Evolutionary conservation across 2,329 filamentous ascomycete species (phyloP), one percentile per base, ranked within the genome.

Genomic region (Pseudocercospora pini-densiflorae): DNA sequence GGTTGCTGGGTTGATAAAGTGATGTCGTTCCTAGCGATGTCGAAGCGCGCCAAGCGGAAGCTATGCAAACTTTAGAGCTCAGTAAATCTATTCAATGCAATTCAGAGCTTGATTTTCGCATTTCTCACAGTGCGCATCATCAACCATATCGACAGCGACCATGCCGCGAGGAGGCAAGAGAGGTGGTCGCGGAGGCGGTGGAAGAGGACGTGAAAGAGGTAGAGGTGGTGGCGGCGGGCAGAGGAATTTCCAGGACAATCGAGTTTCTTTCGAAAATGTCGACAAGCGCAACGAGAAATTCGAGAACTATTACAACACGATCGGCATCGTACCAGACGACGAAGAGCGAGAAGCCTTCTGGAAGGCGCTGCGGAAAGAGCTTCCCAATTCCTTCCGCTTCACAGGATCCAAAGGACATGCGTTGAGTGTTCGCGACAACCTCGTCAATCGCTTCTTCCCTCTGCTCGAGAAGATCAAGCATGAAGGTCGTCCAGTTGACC

Each of bases 311-410:
- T 99, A 99, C 84, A 90, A 96, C 77, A 84, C 86, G 68, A 85
- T 94, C 31, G 85, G 92, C 5, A 87, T 93, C 66, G 82, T 98
- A 7, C 86, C 91, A 0, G 91, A 93, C 59, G 76, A 74, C 3
- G 88, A 90, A 54, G 94, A 98, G 81, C 89, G 87, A 75, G 84
- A 88, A 64, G 85, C 87, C 9, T 98, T 97, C 81, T 99, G 95
- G 95, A 86, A 87, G 43, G 88, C 91, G 0, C 83, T 98, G 78
- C 88, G 89, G 75, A 88, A 90, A 70, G 94, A 98, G 77, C 84
- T 99, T 59, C 95, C 95, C 63, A 98, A 97, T 83, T 97, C 94
- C 80, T 99, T 98, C 84, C 89, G 95, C 68, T 99, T 99, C 82
- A 96, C 93, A 67, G 95, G 95, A 43, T 97, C 93, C 55, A 96